phyloP scores from a whole-genome alignment of 2,329 filamentous ascomycete genomes.

The Byssothecium circinans region DNA sequence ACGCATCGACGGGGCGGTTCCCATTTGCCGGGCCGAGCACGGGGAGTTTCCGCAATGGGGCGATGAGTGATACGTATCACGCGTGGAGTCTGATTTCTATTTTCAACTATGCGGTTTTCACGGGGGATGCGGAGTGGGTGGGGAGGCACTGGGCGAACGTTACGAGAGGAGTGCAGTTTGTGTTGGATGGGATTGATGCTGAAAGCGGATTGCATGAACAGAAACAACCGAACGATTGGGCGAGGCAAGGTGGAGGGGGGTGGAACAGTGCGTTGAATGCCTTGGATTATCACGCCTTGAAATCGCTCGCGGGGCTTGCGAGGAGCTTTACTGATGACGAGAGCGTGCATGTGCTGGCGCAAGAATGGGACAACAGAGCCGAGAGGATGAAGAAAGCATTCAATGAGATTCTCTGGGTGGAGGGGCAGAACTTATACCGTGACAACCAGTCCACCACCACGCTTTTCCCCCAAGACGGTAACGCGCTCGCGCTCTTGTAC shows the following conservation, averaged over 20 bases:
- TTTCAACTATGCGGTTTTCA: conserved; percentile 23
- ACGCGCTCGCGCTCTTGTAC: conserved; percentile 25
- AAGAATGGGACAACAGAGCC: conserved; percentile 11
- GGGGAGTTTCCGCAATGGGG: conserved; percentile 12
- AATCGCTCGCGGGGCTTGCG: conserved; percentile 17
- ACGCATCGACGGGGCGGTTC: conserved; percentile 18
- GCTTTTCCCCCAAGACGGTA: conserved; percentile 28
- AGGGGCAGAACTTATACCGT: conserved; percentile 9
- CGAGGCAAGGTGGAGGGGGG: conserved; percentile 29
- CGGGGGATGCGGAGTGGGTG: conserved; percentile 15
- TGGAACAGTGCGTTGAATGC: conserved; percentile 40
- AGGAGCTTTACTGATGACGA: conserved; percentile 10
- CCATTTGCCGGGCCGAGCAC: conserved; percentile 20
- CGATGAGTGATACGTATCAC: conserved; percentile 26
- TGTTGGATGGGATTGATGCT: conserved; percentile 12
- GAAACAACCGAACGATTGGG: conserved; percentile 33
- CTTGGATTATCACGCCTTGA: conserved; percentile 34
- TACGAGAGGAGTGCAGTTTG: conserved; percentile 17
- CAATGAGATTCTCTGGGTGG: conserved; percentile 17
- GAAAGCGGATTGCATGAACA: conserved; percentile 18
- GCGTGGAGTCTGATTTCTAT: conserved; percentile 24
- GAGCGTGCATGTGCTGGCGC: conserved; percentile 1
- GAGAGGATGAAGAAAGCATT: conserved; percentile 9
- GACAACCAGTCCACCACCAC: conserved; percentile 20
- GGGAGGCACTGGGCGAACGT: conserved; percentile 17